These are phyloP conservation scores for Plasmodium gaboni DNA, from an alignment of 169 alveolate genomes.

Conservation along the genomic window DNA sequence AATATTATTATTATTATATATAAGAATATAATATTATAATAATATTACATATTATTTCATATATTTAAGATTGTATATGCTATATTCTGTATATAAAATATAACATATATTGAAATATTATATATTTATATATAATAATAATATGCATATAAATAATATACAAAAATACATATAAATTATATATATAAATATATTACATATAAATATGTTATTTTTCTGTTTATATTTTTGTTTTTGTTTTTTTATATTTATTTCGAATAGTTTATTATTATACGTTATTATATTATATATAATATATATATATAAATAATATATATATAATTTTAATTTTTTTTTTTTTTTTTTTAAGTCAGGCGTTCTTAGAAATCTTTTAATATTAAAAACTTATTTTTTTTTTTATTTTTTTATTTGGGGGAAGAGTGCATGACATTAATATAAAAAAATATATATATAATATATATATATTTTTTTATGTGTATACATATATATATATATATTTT, in stretches of 20 bases:
- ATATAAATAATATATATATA: not conserved
- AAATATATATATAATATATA: constrained; percentile 34
- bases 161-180: constrained; percentile 12
- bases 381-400: constrained; percentile 27
- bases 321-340: constrained; percentile 10
- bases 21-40: not conserved
- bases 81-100: no score
- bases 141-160: constrained; percentile 2
- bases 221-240: not conserved
- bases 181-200: not conserved
- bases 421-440: constrained; percentile 14
- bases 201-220: constrained; percentile 4
- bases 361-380: constrained; percentile 33
- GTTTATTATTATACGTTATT: no score
- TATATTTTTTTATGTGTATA: constrained; percentile 9
- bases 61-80: no score
- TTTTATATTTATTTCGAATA: no score
- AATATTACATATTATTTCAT: no score
- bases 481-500: not conserved
- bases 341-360: constrained; percentile 67
- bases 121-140: constrained; percentile 17
- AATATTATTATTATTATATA: not conserved
- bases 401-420: constrained; percentile 17
- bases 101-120: constrained; percentile 4
- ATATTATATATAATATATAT: no score